Base-by-base conservation (phyloP, 306 rosid genomes). In the Dalbergia oliveri region DNA sequence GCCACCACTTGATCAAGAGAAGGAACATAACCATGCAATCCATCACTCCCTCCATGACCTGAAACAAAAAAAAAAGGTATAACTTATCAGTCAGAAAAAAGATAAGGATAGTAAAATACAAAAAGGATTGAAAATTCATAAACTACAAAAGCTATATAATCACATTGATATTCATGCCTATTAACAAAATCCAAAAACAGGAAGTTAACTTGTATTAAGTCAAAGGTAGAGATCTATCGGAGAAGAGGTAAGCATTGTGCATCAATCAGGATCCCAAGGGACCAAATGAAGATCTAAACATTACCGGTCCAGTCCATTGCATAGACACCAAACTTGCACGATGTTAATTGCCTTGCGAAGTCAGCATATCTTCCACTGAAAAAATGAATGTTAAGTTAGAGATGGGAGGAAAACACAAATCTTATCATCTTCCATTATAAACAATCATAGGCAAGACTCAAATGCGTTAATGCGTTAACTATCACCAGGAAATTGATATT, bases 1-100 rank as follows among this genome's bases (percentile, higher is more conserved):
- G 97, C 99, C 76, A 88, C 98, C 62, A 96, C 99, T 54, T 91
- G 92, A 84, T 96, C 99, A 79, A 96, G 97, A 61, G 99, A 93
- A 49, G 99, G 99, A 77, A 96, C 99, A 35, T 93, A 96, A 64
- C 99, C 99, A 62, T 96, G 99, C 87, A 96, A 85, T 84, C 99
- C 99, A 87, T 96, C 99, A 75, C 99, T 96, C 57, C 99, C 99
- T 44, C 99, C 99, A 68, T 96, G 99, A 87, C 99, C 99, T 96
- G 76, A 65, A 73, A 72, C n/a, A 50, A 18, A 49, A 59, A 57
- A 41, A 59, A 57, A 41, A 80, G 21, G 66, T 65, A 80, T 63
- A 61, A 81, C 41, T 73, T 67, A 66, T 14, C 74, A 45, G 1
- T 69, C 51, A 8, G 19, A 73, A 73, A 21, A 56, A 18, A n/a